phyloP scores from a whole-genome alignment of 148 eudicot species.

The Cornus controversa region DNA sequence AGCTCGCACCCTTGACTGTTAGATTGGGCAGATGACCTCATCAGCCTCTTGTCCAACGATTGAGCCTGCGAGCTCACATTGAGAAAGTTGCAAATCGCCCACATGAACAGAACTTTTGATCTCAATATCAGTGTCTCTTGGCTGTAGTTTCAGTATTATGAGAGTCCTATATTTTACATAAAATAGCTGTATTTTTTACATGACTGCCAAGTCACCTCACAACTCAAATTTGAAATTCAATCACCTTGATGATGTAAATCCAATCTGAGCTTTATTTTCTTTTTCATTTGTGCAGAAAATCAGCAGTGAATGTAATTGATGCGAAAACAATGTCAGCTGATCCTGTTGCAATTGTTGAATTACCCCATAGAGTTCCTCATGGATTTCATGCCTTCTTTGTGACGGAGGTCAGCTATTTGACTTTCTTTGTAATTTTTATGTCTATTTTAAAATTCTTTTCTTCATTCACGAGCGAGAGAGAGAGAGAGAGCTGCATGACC shows the following conservation, averaged over 20 bases:
- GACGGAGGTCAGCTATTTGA: constrained; percentile 60
- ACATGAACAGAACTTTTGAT: too few species aligned
- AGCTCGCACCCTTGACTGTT: too few species aligned
- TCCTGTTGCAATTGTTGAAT: constrained; percentile 86
- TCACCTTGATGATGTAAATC: constrained; percentile 5
- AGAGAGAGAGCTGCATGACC: too few species aligned
- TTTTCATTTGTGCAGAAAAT: constrained; percentile 52
- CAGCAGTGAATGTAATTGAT: constrained; percentile 80
- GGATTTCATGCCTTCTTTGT: constrained; percentile 98
- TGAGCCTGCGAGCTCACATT: too few species aligned
- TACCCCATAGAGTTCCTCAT: constrained; percentile 86
- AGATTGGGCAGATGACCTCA: too few species aligned
- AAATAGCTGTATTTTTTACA: background rate
- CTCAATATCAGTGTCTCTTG: too few species aligned
- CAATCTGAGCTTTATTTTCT: background rate
- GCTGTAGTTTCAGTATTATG: too few species aligned
- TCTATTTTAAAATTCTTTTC: background rate
- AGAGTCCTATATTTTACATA: too few species aligned
- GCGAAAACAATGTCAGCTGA: constrained; percentile 93
- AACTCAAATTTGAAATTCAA: background rate
- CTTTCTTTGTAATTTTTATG: background rate
- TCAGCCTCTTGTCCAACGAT: too few species aligned
- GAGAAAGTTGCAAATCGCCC: too few species aligned
- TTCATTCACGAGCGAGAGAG: too few species aligned
- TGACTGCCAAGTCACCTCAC: background rate